Conservation (phyloP, 345 rosid species). For the Murraya koenigii region DNA sequence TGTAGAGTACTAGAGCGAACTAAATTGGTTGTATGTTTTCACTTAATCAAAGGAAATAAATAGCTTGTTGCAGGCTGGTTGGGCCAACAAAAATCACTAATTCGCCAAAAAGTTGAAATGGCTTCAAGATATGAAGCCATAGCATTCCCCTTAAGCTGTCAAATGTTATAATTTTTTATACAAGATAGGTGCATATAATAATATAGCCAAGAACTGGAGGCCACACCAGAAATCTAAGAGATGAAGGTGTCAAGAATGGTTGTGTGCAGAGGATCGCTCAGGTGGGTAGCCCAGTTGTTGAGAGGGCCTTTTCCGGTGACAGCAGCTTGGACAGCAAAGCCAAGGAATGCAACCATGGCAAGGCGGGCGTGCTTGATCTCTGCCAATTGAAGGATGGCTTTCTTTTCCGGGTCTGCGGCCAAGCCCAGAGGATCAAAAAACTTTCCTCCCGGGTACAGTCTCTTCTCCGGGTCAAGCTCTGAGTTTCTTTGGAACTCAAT, state of each 20-base stretch:
- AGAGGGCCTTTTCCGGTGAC: constrained; percentile 92
- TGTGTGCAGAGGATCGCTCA: constrained; percentile 98
- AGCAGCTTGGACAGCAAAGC: constrained; percentile 92
- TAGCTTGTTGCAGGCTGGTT: too few species aligned
- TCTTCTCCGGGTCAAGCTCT: constrained; percentile 89
- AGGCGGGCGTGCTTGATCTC: constrained; percentile 99
- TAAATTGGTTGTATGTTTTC: too few species aligned
- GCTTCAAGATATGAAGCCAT: neutral
- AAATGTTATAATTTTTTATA: constrained; percentile 17
- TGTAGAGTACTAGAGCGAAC: too few species aligned
- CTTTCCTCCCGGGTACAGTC: constrained; percentile 84
- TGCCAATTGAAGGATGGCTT: constrained; percentile 75
- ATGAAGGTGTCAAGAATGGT: constrained; percentile 85
- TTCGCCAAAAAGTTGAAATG: neutral
- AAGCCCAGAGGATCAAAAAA: constrained; percentile 87
- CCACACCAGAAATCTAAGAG: constrained; percentile 27
- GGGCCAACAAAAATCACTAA: too few species aligned
- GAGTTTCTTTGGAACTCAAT: constrained; percentile 94
- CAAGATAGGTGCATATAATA: constrained; percentile 11
- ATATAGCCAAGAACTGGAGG: neutral
- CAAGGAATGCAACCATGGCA: constrained; percentile 89
- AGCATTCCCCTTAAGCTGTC: constrained; percentile 7
- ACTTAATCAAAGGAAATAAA: too few species aligned
- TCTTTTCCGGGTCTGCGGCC: constrained; percentile 94
- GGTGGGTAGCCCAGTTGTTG: constrained; percentile 98